phyloP scores from a whole-genome alignment of 257 asterid genomes.

The Jacaranda copaia region DNA sequence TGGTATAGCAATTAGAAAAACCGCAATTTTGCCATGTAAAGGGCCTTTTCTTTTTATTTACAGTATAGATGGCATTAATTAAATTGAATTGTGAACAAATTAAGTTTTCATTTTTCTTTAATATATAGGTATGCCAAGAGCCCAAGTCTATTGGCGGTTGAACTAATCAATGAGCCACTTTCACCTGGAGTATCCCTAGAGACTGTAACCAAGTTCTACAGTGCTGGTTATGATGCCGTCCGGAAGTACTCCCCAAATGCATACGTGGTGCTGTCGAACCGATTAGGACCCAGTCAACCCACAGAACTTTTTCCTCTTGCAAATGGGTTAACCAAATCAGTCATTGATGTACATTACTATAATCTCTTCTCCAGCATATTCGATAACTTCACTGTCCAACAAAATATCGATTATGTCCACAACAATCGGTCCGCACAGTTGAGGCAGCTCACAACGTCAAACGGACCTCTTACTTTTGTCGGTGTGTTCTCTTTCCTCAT shows the following conservation, averaged over 20 bases:
- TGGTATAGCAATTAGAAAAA: too few relatives aligned
- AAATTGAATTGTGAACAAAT: too few relatives aligned
- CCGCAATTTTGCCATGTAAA: too few relatives aligned
- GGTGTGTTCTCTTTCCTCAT: conserved; percentile 41
- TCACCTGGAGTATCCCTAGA: conserved; percentile 61
- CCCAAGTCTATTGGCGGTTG: conserved; percentile 68
- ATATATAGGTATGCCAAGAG: conserved; percentile 56
- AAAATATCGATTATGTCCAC: conserved; percentile 57
- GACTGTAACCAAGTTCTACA: conserved; percentile 47
- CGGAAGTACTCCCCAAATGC: conserved; percentile 57
- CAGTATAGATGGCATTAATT: too few relatives aligned
- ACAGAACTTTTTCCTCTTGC: conserved; percentile 63
- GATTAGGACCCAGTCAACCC: conserved; percentile 53
- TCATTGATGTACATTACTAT: conserved; percentile 73
- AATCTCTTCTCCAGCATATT: conserved; percentile 48
- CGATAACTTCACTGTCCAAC: conserved; percentile 47
- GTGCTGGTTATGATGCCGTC: conserved; percentile 59
- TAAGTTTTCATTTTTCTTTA: too few relatives aligned
- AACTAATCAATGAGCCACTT: conserved; percentile 71
- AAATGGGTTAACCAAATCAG: conserved; percentile 49
- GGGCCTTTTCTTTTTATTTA: too few relatives aligned
- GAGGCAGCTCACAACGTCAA: conserved; percentile 46
- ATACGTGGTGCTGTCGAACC: conserved; percentile 62
- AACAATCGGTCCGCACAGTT: conserved; percentile 48
- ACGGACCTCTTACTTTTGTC: conserved; percentile 70